Base-by-base conservation (phyloP, 2,329 filamentous ascomycete species). In the Fusarium fracticaudum region DNA sequence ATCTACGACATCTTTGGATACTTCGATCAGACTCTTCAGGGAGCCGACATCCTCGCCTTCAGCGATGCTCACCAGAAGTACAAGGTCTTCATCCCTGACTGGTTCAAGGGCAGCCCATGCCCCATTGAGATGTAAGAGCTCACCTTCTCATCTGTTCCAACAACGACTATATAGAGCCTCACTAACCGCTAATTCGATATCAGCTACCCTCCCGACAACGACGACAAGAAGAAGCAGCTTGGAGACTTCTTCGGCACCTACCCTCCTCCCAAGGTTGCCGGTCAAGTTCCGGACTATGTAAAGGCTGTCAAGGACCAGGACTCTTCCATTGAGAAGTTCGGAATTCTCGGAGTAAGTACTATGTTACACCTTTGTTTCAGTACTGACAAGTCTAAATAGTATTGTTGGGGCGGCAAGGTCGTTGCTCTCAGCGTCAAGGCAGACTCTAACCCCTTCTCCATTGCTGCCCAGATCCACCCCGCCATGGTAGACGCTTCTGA, bases 61-160 rank as follows among this genome's bases (percentile, higher is more conserved):
- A 85, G 86, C 69, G 86, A 89, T 77, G 79, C 85, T 81, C 87
- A 84, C 83, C 89, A 85, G 81, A 90, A 93, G 79, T 96, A 97
- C 86, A 91, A 91, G 76, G 93, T 98, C 76, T 95, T 95, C 84
- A 95, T 98, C 73, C 95, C 95, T 35, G 95, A 98, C 84, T 96
- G 94, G 88, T 97, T 98, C 86, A 89, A 93, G 69, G 95, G 94
- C 81, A 87, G 89, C 74, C 92, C 94, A 5, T 84, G 84, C 78
- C 83, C 85, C 57, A 87, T 91, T 81, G 85, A 85, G 79, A 83
- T 87, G 89, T 82, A 31, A 38, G 61, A 43, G 41, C 29, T 17
- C 47, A 11, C 47, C 18, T 43, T 31, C 20, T 22, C 15, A 5
- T 44, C 1, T 53, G 22, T 12, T 24, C 31, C 22, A 15, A 24